phyloP scores from a whole-genome alignment of 2,329 filamentous ascomycete genomes.

The Penicillium occitanis region DNA sequence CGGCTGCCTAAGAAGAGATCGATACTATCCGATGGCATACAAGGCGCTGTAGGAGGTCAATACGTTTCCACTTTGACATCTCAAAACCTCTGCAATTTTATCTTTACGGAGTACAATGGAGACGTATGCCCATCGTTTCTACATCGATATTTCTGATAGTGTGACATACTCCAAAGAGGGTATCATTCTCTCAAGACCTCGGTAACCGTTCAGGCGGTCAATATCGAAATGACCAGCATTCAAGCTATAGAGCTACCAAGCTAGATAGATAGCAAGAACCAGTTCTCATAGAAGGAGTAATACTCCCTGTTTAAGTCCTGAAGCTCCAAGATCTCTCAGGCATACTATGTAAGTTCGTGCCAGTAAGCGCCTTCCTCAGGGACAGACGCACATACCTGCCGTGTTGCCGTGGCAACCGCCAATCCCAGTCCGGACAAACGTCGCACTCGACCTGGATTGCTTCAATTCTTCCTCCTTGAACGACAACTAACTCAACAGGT shows the following conservation, averaged over 20 bases:
- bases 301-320: not conserved
- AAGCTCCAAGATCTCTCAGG: too few species aligned
- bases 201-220: not conserved
- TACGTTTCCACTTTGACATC: not conserved
- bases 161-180: too few species aligned
- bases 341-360: not conserved
- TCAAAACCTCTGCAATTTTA: not conserved
- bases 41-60: not conserved
- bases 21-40: not conserved
- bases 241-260: not conserved
- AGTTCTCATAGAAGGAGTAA: not conserved
- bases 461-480: not conserved
- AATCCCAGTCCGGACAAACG: not conserved
- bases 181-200: too few species aligned
- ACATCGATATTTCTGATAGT: not conserved
- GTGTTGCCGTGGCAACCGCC: constrained; percentile 18
- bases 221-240: not conserved
- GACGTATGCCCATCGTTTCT: not conserved
- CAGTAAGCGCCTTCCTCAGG: not conserved
- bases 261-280: not conserved
- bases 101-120: not conserved
- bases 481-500: not conserved
- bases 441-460: not conserved
- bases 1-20: not conserved
- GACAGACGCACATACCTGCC: not conserved